Percentiles rank a stretch among this genome's conserved stretches.
These are phyloP conservation scores for Dactylellina cionopaga DNA, from an alignment of 2,329 filamentous ascomycete species.

Conservation along the genomic window DNA sequence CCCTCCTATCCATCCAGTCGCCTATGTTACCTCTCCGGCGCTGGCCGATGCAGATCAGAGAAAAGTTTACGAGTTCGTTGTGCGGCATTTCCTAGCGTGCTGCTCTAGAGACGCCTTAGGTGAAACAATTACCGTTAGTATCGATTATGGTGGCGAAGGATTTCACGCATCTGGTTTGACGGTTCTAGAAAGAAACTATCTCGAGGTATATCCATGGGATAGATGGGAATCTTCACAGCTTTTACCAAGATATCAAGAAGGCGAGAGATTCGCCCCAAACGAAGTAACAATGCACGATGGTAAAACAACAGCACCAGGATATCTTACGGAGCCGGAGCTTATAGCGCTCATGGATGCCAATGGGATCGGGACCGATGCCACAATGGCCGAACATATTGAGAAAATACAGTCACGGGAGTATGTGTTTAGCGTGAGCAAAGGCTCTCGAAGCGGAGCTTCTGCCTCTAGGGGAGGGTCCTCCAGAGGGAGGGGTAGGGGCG, in stretches of 20 bases:
- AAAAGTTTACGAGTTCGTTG: slow-evolving; percentile 90
- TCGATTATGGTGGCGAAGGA: slow-evolving; percentile 79
- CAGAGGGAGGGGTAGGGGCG: slow-evolving; percentile 63
- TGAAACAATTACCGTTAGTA: slow-evolving; percentile 82
- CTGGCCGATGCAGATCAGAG: slow-evolving; percentile 74
- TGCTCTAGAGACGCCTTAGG: slow-evolving; percentile 95
- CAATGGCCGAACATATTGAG: slow-evolving; percentile 97
- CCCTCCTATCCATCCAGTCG: slow-evolving; percentile 94
- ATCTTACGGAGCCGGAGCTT: slow-evolving; percentile 92
- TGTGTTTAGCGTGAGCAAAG: slow-evolving; percentile 72
- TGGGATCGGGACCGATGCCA: slow-evolving; percentile 96
- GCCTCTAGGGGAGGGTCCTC: slow-evolving; percentile 59
- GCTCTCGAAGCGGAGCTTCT: slow-evolving; percentile 59
- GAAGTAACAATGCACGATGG: slow-evolving; percentile 91
- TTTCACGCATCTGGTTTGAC: slow-evolving; percentile 86
- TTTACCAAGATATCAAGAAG: slow-evolving; percentile 79
- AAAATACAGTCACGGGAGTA: slow-evolving; percentile 94
- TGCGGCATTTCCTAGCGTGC: slow-evolving; percentile 90
- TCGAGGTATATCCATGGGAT: slow-evolving; percentile 95
- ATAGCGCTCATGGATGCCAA: slow-evolving; percentile 98
- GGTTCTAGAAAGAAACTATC: slow-evolving; percentile 88
- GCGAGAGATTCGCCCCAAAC: slow-evolving; percentile 84
- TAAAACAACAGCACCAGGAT: slow-evolving; percentile 84
- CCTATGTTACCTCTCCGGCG: slow-evolving; percentile 74
- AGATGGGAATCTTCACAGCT: slow-evolving; percentile 91